These are phyloP conservation scores for Trebouxia sp. DNA, from an alignment of 139 green algal genomes.

Conservation along the genomic window DNA sequence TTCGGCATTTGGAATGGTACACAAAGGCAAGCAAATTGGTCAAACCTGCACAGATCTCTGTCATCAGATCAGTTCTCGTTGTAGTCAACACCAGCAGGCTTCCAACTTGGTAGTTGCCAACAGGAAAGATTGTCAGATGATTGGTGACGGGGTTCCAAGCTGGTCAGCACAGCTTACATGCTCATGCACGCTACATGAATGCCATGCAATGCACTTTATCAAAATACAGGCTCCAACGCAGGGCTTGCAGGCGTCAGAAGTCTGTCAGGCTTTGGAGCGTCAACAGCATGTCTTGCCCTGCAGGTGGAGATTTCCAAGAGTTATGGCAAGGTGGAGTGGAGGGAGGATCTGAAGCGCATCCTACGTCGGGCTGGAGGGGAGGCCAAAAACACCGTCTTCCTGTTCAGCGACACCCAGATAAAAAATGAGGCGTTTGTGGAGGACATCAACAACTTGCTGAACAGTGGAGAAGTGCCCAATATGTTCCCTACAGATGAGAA, in stretches of 20 bases:
- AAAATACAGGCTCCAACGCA: background rate
- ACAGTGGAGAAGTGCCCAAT: slow-evolving; percentile 79
- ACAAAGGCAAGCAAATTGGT: too few species aligned
- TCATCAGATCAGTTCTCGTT: too few species aligned
- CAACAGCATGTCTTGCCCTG: background rate
- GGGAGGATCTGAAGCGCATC: slow-evolving; percentile 76
- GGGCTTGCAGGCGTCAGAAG: background rate
- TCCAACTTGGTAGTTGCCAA: too few species aligned
- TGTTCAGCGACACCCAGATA: slow-evolving; percentile 82
- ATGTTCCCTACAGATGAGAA: slow-evolving; percentile 75
- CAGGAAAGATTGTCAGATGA: too few species aligned
- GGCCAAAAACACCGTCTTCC: slow-evolving; percentile 59
- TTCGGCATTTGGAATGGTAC: too few species aligned
- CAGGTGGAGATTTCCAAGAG: slow-evolving; percentile 81
- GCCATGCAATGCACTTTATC: too few species aligned
- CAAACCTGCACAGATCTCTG: too few species aligned
- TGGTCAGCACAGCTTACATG: too few species aligned
- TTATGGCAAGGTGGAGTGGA: slow-evolving; percentile 72
- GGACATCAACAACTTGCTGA: slow-evolving; percentile 88
- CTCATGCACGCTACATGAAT: too few species aligned
- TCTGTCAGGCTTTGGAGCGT: background rate
- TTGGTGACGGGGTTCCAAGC: too few species aligned
- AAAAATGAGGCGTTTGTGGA: slow-evolving; percentile 81
- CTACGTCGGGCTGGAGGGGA: slow-evolving; percentile 58
- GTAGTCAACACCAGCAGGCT: too few species aligned